Evolutionary conservation across 2,329 filamentous ascomycete species (phyloP), one percentile per base, ranked within the genome.

Genomic region (Colletotrichum sp.): DNA sequence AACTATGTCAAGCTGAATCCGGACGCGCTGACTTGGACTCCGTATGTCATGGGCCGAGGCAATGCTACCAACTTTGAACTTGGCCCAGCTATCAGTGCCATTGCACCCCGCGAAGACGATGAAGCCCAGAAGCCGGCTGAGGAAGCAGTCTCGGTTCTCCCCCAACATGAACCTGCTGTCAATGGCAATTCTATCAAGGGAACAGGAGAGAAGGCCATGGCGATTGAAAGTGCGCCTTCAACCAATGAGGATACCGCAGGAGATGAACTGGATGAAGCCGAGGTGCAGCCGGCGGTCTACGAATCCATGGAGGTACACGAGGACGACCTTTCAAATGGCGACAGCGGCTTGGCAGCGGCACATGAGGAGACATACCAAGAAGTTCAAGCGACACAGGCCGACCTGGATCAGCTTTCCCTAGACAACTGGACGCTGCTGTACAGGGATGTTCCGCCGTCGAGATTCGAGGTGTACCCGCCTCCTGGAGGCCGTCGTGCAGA

Each of bases 21-120:
- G 0, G 92, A 94, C 60, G 93, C 93, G 22, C 89, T 99, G 30
- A 94, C 96, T 13, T 99, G 97, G 97, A 98, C 96, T 16, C 97
- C 97, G 0, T 99, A 98, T 83, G 93, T 98, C 56, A 98, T 98
- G 96, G 96, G 97, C 30, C 92, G 95, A 77, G 94, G 91, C 83
- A 96, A 94, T 79, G 92, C 94, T 43, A 94, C 93, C 6, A 94
- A 95, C 80, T 96, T 97, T 80, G 95, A 98, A 81, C 91, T 96
- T 66, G 94, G 93, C 8, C 95, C 95, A 8, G 90, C 93, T 8
- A 87, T 98, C 71, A 96, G 95, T 78, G 94, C 96, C 2, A 95
- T 98, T 70, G 96, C 96, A 15, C 95, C 94, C 7, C 92, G 96
- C 43, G 96, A 97, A 76, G 96, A 95, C 27, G 92, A 94, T 8